Conservation (phyloP, 2,329 filamentous ascomycete genomes). For the Phaeosphaeria sp. region DNA sequence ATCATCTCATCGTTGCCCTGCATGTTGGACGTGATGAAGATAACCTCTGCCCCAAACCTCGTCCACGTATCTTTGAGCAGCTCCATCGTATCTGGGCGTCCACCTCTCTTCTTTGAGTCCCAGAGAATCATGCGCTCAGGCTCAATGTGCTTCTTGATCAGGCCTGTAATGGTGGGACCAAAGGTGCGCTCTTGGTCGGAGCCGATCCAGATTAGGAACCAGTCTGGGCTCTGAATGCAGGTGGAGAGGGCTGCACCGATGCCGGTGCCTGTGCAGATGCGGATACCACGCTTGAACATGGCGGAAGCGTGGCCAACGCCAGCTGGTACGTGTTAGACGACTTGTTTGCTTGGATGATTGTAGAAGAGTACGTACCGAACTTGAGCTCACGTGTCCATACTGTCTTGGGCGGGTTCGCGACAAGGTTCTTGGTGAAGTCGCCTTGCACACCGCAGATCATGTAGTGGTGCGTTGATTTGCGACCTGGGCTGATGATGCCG, state of each 20-base stretch:
- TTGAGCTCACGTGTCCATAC: constrained; percentile 45
- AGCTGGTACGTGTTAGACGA: constrained; percentile 29
- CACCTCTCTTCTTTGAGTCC: constrained; percentile 45
- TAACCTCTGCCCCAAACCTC: constrained; percentile 42
- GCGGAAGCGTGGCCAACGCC: constrained; percentile 44
- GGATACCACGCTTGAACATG: constrained; percentile 46
- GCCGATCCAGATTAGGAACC: constrained; percentile 48
- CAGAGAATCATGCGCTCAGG: constrained; percentile 47
- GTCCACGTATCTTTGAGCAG: constrained; percentile 43
- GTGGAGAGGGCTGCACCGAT: constrained; percentile 45
- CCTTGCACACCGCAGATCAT: constrained; percentile 48
- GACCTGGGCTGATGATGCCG: constrained; percentile 45
- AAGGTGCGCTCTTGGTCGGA: constrained; percentile 46
- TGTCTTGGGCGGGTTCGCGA: constrained; percentile 40
- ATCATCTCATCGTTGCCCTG: constrained; percentile 48
- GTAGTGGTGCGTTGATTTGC: constrained; percentile 38
- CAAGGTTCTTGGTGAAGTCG: constrained; percentile 43
- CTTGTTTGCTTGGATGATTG: neutral
- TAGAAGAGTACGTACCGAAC: constrained; percentile 33
- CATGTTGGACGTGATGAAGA: constrained; percentile 46
- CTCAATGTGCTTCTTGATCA: constrained; percentile 42
- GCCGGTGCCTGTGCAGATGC: constrained; percentile 44
- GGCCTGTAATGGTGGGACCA: constrained; percentile 39
- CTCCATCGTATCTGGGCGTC: constrained; percentile 41
- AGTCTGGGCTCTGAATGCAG: constrained; percentile 44